Conservation (phyloP, 495 filamentous ascomycete species). For the Aspergillus nidulans region DNA sequence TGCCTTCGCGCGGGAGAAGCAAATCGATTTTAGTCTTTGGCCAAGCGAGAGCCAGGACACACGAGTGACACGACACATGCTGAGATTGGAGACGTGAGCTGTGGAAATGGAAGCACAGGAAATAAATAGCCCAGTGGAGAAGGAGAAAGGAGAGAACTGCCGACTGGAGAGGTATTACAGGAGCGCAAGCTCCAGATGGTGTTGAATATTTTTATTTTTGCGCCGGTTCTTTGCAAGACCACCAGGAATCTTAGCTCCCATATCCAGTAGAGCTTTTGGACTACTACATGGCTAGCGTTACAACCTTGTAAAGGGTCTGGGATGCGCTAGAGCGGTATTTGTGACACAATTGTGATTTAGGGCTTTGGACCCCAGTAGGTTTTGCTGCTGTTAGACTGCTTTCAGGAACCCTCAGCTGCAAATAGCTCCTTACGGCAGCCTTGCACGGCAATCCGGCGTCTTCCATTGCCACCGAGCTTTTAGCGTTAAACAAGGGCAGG, state of each 20-base stretch:
- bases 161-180: not conserved
- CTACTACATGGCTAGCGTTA: not conserved
- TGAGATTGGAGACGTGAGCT: not conserved
- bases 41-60: not conserved
- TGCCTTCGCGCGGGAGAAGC: not conserved
- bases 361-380: not conserved
- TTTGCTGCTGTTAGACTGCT: not conserved
- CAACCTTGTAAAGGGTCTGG: not conserved
- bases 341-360: not conserved
- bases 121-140: not conserved
- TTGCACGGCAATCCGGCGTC: not conserved
- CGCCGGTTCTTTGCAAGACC: not conserved
- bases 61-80: not conserved
- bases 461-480: not conserved
- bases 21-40: not conserved
- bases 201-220: not conserved
- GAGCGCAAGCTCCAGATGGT: not conserved
- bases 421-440: not conserved
- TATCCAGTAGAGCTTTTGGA: not conserved
- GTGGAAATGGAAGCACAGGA: not conserved
- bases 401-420: not conserved
- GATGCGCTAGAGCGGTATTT: not conserved
- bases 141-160: not conserved
- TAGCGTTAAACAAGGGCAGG: not conserved
- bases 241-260: not conserved